These are phyloP conservation scores for Caryocar brasiliense DNA, from an alignment of 441 rosid species.

Conservation along the genomic window DNA sequence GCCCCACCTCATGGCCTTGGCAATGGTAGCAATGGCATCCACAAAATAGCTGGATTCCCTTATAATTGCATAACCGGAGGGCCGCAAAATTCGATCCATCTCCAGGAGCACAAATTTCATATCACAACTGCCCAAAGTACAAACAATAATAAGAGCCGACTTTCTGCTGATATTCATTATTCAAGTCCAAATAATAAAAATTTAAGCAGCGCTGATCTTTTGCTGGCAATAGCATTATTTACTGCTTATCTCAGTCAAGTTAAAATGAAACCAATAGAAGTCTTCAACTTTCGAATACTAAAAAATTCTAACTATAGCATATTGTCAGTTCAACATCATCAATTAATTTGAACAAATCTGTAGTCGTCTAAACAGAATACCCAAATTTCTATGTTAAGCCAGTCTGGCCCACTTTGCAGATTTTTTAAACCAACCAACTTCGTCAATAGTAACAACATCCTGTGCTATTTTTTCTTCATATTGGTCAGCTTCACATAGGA, in stretches of 20 bases:
- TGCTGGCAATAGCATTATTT: too few species aligned
- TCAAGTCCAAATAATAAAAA: background rate
- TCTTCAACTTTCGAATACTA: too few species aligned
- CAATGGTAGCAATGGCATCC: constrained; percentile 51
- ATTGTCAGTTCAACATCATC: background rate
- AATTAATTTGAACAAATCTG: too few species aligned
- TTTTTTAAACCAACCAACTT: too few species aligned
- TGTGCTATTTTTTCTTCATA: too few species aligned
- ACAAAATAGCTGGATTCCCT: constrained; percentile 73
- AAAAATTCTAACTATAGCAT: too few species aligned
- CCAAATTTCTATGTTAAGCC: background rate
- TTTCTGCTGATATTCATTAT: background rate
- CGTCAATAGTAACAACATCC: too few species aligned
- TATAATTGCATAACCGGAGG: constrained; percentile 58
- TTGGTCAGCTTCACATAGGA: background rate
- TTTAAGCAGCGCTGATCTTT: too few species aligned
- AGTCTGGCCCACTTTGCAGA: background rate
- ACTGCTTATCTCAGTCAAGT: too few species aligned
- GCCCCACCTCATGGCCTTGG: constrained; percentile 76
- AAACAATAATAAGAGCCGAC: constrained; percentile 7
- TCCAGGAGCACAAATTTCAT: constrained; percentile 78
- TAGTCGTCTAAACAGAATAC: too few species aligned
- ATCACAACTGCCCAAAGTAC: constrained; percentile 53
- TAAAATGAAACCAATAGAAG: too few species aligned
- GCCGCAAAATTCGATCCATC: constrained; percentile 90